Evolutionary conservation across 345 rosid species (phyloP).

Genomic region (Microthlaspi erraticum): DNA sequence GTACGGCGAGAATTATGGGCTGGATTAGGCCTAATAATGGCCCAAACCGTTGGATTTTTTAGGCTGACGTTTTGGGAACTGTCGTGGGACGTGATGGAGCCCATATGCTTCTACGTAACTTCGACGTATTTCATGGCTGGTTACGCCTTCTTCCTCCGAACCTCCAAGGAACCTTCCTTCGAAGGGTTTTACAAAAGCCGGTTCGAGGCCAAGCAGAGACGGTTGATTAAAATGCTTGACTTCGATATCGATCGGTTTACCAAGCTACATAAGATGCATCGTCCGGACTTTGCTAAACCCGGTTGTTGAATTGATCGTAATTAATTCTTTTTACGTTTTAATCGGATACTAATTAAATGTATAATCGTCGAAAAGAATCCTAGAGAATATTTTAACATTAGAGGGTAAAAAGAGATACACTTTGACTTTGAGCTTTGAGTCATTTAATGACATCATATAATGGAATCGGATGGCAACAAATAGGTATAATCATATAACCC

Average conservation of each 20-base stretch:
- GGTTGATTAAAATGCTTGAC: slow-evolving; percentile 51
- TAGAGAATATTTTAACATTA: slow-evolving; percentile 23
- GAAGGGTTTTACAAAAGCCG: slow-evolving; percentile 88
- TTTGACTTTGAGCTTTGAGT: background rate
- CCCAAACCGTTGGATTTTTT: slow-evolving; percentile 83
- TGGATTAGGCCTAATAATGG: slow-evolving; percentile 67
- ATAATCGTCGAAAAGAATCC: slow-evolving; percentile 2
- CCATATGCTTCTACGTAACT: slow-evolving; percentile 88
- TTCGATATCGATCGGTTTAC: slow-evolving; percentile 62
- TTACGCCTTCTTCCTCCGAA: slow-evolving; percentile 83
- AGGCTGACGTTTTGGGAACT: slow-evolving; percentile 98
- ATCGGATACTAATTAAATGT: slow-evolving; percentile 35
- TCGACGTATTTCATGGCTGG: slow-evolving; percentile 78
- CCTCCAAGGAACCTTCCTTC: slow-evolving; percentile 84
- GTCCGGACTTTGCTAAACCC: slow-evolving; percentile 35
- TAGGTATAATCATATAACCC: background rate
- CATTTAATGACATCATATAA: background rate
- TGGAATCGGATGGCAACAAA: background rate
- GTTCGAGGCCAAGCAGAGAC: slow-evolving; percentile 63
- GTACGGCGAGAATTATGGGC: slow-evolving; percentile 84
- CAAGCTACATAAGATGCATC: slow-evolving; percentile 52
- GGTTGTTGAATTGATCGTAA: slow-evolving; percentile 24
- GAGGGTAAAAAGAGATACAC: slow-evolving; percentile 1
- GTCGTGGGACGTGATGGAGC: slow-evolving; percentile 99
- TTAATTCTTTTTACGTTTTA: background rate